Evolutionary conservation across 352 stramenopile species (phyloP).

Genomic region (Blastocystis sp.): DNA sequence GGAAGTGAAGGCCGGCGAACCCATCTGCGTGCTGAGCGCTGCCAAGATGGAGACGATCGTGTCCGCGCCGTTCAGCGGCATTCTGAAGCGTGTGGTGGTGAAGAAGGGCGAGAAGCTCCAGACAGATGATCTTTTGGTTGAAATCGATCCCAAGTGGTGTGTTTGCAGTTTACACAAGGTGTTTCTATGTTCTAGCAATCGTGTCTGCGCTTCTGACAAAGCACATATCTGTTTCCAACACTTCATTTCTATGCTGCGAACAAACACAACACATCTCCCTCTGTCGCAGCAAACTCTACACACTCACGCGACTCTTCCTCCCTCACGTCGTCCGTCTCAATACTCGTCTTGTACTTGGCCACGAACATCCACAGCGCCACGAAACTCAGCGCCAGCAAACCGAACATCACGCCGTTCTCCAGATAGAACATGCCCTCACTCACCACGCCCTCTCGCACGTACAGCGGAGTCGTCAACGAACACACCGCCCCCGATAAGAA

Average conservation of each 20-base stretch:
- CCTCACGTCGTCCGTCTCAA: conserved; percentile 51
- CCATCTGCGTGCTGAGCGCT: conserved; percentile 88
- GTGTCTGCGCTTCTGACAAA: no score
- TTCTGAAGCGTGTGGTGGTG: conserved; percentile 84
- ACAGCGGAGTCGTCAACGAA: conserved; percentile 41
- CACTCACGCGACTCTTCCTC: neutral
- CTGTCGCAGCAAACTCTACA: conserved; percentile 30
- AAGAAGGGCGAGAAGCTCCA: conserved; percentile 89
- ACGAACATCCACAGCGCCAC: conserved; percentile 34
- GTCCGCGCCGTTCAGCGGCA: conserved; percentile 82
- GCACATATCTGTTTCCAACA: no score
- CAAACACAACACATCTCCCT: conserved; percentile 7
- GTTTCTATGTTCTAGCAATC: no score
- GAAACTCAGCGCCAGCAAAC: conserved; percentile 14
- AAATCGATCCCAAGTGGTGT: conserved; percentile 79
- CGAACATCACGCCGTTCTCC: conserved; percentile 60
- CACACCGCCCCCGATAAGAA: conserved; percentile 53
- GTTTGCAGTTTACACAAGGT: no score
- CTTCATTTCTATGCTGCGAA: no score
- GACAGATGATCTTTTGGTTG: conserved; percentile 88
- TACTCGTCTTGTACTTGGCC: conserved; percentile 30
- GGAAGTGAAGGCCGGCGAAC: conserved; percentile 85
- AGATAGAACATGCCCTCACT: conserved; percentile 6
- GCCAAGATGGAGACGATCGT: conserved; percentile 99
- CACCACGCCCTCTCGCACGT: conserved; percentile 20